These are phyloP conservation scores for Clitopilus passeckerianus DNA, from an alignment of 768 basidiomycete genomes.

Conservation along the genomic window DNA sequence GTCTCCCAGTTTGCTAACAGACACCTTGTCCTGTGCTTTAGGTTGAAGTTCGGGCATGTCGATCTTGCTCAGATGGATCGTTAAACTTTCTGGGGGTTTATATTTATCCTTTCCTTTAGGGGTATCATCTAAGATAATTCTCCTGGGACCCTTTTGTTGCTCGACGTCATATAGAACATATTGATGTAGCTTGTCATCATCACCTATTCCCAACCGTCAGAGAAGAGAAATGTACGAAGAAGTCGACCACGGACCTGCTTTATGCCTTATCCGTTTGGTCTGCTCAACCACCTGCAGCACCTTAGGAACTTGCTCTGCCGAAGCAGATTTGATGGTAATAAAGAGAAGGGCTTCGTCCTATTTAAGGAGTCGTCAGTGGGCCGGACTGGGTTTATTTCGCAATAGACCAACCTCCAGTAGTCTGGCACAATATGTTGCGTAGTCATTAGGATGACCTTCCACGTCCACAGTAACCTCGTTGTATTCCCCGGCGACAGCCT, in stretches of 20 bases:
- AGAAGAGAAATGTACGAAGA: background rate
- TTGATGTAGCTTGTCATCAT: slow-evolving; percentile 63
- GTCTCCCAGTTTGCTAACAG: background rate
- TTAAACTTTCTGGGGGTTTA: slow-evolving; percentile 61
- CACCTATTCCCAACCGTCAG: slow-evolving; percentile 29
- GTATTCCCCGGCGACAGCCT: slow-evolving; percentile 59
- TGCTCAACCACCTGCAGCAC: slow-evolving; percentile 79
- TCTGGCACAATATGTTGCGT: slow-evolving; percentile 60
- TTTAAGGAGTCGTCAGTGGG: background rate
- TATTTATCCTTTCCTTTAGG: slow-evolving; percentile 43
- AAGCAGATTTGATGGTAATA: slow-evolving; percentile 64
- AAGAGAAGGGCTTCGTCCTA: slow-evolving; percentile 83
- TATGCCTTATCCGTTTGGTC: slow-evolving; percentile 71
- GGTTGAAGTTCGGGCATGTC: slow-evolving; percentile 81
- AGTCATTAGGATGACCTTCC: slow-evolving; percentile 61
- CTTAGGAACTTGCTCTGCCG: slow-evolving; percentile 63
- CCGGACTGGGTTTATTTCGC: slow-evolving; percentile 1
- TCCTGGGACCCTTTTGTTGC: slow-evolving; percentile 47
- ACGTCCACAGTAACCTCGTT: slow-evolving; percentile 72
- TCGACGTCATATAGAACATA: slow-evolving; percentile 67
- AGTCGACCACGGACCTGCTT: slow-evolving; percentile 47
- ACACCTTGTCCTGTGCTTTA: slow-evolving; percentile 19
- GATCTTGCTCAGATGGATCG: slow-evolving; percentile 81
- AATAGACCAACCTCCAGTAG: slow-evolving; percentile 49
- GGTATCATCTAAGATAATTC: slow-evolving; percentile 65